Conservation (phyloP, 495 filamentous ascomycete species). For the Talaromyces wortmannii region DNA sequence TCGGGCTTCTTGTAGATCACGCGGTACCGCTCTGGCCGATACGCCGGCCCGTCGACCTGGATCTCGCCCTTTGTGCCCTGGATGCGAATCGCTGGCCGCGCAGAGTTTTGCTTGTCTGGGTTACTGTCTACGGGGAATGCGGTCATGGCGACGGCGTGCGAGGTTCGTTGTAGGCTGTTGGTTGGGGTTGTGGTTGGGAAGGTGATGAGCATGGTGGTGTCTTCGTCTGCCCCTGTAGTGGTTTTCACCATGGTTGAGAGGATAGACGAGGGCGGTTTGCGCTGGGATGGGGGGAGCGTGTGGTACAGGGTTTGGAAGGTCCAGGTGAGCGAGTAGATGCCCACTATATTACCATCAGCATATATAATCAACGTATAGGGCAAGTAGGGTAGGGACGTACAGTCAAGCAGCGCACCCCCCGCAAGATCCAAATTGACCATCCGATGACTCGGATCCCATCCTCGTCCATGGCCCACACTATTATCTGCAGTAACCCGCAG, state of each 20-base stretch:
- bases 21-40: conserved; percentile 59
- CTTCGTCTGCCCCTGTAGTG: conserved; percentile 75
- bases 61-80: conserved; percentile 85
- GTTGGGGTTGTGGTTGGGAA: conserved; percentile 60
- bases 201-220: conserved; percentile 69
- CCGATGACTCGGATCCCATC: conserved; percentile 53
- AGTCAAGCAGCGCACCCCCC: conserved; percentile 75
- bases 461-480: conserved; percentile 44
- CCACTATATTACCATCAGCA: conserved; percentile 41
- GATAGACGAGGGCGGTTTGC: conserved; percentile 48
- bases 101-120: conserved; percentile 53
- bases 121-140: conserved; percentile 61
- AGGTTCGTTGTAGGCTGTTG: conserved; percentile 24
- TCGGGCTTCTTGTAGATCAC: conserved; percentile 40
- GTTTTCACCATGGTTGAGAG: conserved; percentile 62
- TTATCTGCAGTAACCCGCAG: conserved; percentile 71
- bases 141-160: conserved; percentile 75
- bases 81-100: conserved; percentile 69
- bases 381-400: conserved; percentile 29
- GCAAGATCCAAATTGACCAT: conserved; percentile 88
- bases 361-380: too few relatives aligned
- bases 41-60: conserved; percentile 70
- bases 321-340: conserved; percentile 89
- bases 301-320: conserved; percentile 89
- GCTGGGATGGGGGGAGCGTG: conserved; percentile 50